Base-by-base conservation (phyloP, 2,329 filamentous ascomycete species). In the Aspergillus intermedius region DNA sequence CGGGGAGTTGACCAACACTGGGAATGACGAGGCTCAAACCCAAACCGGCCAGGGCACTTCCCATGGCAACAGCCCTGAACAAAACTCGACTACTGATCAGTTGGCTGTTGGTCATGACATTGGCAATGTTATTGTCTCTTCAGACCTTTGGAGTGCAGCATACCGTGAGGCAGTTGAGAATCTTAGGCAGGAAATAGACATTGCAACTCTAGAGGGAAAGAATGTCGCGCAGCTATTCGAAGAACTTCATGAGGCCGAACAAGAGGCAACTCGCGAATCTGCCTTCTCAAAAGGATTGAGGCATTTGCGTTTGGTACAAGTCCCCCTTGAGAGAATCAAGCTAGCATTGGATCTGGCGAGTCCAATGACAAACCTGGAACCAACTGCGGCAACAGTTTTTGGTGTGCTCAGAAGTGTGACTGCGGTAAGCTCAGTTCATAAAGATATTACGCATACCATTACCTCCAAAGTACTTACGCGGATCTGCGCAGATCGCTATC, bases 301-400 rank as follows among this genome's bases (percentile, higher is more conserved):
- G 30, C 52, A 52, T 42, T 48, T 60, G 32, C 45, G 28, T 17
- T 44, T 49, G 15, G 32, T 54, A 40, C 8, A 55, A 48, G 44
- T 42, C 42, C 54, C 52, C n/a, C 52, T 56, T 25, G 37, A 51
- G 39, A 53, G 22, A 35, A 53, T 56, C 42, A 56, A 56, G 45
- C 44, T 49, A 25, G 51, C 46, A 43, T 49, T 55, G 42, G 56
- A 57, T 23, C 34, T 57, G 32, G 51, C 58, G 45, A 60, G 46
- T 57, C 62, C 65, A 51, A 58, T 65, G 55, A 62, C 53, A 51
- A 64, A 34, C 48, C 48, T 67, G 44, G 56, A 62, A 42, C 58
- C 56, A 28, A 57, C 50, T 49, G 49, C 52, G 41, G 35, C 53
- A 39, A 55, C 56, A 13, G 60, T 58, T 45, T 46, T 61, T 52